Conservation (phyloP, 495 filamentous ascomycete genomes). For the Cairneyella variabilis region DNA sequence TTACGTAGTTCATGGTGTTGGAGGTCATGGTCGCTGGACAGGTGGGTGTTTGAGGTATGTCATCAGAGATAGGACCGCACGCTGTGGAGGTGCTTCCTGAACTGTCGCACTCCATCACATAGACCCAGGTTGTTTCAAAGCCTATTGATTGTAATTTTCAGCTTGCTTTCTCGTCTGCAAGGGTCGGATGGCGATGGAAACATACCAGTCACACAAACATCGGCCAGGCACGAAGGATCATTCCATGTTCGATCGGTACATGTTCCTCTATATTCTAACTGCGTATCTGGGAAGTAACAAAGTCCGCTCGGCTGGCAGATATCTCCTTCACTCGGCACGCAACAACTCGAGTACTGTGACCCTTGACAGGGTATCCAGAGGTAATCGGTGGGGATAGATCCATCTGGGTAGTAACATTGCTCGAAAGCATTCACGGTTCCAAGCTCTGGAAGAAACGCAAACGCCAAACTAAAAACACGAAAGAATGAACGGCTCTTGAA, state of each 20-base stretch:
- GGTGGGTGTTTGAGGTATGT: not conserved
- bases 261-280: conserved; percentile 8
- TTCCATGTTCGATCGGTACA: conserved; percentile 21
- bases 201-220: conserved; percentile 18
- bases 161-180: not conserved
- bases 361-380: conserved; percentile 16
- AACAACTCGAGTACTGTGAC: conserved; percentile 10
- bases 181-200: not conserved
- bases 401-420: conserved; percentile 23
- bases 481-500: not conserved
- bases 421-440: too few relatives aligned
- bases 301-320: conserved; percentile 19
- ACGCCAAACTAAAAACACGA: conserved; percentile 6
- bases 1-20: not conserved
- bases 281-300: conserved; percentile 11
- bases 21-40: not conserved
- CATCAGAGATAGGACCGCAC: conserved; percentile 1
- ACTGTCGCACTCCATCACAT: conserved; percentile 5
- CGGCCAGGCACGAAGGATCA: conserved; percentile 10
- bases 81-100: not conserved
- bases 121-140: conserved; percentile 19
- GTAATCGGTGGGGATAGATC: conserved; percentile 17
- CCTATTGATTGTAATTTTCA: not conserved
- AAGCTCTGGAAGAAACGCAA: not conserved
- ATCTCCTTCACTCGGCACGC: conserved; percentile 14